phyloP scores from a whole-genome alignment of 352 stramenopile genomes.

The Pythium phragmitis region DNA sequence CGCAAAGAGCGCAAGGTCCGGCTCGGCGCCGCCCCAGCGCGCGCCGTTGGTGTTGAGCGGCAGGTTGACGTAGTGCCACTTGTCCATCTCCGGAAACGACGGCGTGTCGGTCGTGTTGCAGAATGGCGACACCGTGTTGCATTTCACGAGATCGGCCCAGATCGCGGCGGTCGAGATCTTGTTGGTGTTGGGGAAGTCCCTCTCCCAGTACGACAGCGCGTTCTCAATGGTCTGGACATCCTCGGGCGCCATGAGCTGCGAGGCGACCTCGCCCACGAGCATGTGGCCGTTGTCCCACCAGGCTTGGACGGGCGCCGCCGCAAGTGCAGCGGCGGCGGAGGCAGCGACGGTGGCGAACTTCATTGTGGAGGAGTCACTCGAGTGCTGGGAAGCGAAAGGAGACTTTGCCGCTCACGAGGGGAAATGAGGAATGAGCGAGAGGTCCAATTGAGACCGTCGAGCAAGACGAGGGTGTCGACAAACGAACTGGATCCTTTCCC shows the following conservation, averaged over 20 bases:
- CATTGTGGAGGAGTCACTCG: conserved; percentile 1
- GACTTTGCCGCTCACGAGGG: conserved; percentile 9
- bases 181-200: conserved; percentile 33
- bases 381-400: neutral
- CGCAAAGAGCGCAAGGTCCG: conserved; percentile 48
- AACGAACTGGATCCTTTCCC: too few species aligned
- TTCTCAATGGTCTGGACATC: conserved; percentile 31
- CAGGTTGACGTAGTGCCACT: conserved; percentile 76
- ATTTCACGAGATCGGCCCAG: conserved; percentile 41
- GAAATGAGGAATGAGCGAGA: conserved; percentile 15
- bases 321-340: conserved; percentile 10
- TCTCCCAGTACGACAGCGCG: conserved; percentile 27
- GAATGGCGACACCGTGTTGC: conserved; percentile 12
- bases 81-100: conserved; percentile 50
- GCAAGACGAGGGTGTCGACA: neutral
- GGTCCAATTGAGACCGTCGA: neutral
- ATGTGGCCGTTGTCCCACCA: conserved; percentile 43
- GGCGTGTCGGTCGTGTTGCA: conserved; percentile 27
- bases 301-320: conserved; percentile 14
- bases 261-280: conserved; percentile 33
- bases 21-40: conserved; percentile 38
- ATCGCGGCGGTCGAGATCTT: conserved; percentile 32
- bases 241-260: conserved; percentile 28
- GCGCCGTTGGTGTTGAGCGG: conserved; percentile 57
- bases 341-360: conserved; percentile 8